A percentile compares a stretch with the other conserved stretches of the same genome.
phyloP scores from a whole-genome alignment of 257 asterid species.

The Solanum sejunctum region DNA sequence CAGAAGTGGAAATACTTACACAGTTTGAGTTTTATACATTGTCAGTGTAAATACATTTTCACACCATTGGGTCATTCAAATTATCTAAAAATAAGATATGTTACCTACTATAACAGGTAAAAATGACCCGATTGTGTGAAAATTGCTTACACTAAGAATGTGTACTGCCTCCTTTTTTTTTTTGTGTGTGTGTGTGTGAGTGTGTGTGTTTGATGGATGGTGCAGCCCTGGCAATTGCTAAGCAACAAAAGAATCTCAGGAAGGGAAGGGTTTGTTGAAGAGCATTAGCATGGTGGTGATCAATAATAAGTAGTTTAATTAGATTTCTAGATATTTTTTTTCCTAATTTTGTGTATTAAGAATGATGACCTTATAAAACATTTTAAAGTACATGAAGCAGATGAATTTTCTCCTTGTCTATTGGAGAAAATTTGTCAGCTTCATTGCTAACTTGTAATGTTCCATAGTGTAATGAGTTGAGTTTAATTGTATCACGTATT shows the following conservation, averaged over 20 bases:
- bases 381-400: slow-evolving; percentile 38
- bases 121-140: not conserved
- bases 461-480: not conserved
- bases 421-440: slow-evolving; percentile 56
- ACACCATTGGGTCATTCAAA: not conserved
- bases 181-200: not conserved
- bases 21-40: not conserved
- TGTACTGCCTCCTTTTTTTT: not conserved
- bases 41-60: not conserved
- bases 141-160: not conserved
- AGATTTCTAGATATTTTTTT: not conserved
- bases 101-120: not conserved
- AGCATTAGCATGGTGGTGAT: slow-evolving; percentile 38
- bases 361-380: not conserved
- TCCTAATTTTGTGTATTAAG: not conserved
- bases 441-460: slow-evolving; percentile 11
- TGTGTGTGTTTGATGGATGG: not conserved
- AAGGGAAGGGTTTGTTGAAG: slow-evolving; percentile 38
- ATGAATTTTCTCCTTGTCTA: slow-evolving; percentile 37
- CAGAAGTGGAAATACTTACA: not conserved
- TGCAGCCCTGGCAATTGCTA: slow-evolving; percentile 41
- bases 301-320: slow-evolving; percentile 1
- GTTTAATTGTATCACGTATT: not conserved
- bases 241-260: slow-evolving; percentile 39
- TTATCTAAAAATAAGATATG: not conserved